Evolutionary conservation across 768 basidiomycete genomes (phyloP).

Genomic region (Serendipita sp.): DNA sequence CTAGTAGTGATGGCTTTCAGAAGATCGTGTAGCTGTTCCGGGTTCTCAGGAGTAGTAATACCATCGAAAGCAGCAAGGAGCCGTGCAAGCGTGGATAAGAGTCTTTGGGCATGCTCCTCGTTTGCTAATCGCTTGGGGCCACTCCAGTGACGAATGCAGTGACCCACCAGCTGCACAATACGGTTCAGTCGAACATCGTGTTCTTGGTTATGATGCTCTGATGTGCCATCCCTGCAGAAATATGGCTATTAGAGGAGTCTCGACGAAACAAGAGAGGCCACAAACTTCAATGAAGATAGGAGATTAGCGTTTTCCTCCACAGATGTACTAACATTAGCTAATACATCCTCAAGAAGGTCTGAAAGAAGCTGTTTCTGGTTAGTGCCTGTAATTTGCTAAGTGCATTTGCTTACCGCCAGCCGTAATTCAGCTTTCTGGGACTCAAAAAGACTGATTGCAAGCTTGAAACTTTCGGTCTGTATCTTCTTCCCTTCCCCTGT

Average conservation of each 20-base stretch:
- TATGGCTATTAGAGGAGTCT: no score
- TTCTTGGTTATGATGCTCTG: no score
- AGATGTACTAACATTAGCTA: not conserved
- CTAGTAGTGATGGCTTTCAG: not conserved
- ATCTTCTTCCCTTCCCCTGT: constrained; percentile 24
- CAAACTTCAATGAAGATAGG: constrained; percentile 1
- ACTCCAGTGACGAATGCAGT: no score
- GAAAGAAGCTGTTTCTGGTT: not conserved
- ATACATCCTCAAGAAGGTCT: not conserved
- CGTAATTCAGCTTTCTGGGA: not conserved
- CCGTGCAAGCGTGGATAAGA: not conserved
- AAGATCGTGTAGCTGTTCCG: not conserved
- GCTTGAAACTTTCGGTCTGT: not conserved
- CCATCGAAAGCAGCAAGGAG: not conserved
- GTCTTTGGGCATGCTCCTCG: not conserved
- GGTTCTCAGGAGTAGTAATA: not conserved
- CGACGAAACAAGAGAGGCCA: not conserved
- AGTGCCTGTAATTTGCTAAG: not conserved
- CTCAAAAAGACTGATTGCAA: not conserved
- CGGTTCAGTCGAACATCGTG: no score
- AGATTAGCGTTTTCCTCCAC: not conserved
- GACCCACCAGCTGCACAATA: no score
- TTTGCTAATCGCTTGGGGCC: not conserved
- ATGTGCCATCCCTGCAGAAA: no score
- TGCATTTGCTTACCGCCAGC: not conserved